Evolutionary conservation across 2,329 filamentous ascomycete genomes (phyloP).

Genomic region (Penicillium sp.): DNA sequence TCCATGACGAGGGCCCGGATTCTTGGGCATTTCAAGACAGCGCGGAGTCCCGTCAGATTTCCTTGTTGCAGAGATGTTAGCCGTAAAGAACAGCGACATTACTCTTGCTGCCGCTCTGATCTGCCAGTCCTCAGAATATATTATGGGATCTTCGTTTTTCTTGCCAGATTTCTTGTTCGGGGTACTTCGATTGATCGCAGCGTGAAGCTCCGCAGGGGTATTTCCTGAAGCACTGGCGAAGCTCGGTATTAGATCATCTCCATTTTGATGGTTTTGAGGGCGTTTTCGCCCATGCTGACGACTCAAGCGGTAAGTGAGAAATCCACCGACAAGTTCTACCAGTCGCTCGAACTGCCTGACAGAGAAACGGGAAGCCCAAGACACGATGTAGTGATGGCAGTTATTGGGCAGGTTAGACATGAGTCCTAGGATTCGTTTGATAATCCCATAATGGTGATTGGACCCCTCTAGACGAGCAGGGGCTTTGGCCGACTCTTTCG

Average conservation of each 20-base stretch:
- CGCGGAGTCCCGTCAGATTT: constrained; percentile 34
- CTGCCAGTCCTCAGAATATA: constrained; percentile 86
- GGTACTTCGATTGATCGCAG: constrained; percentile 60
- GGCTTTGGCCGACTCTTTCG: constrained; percentile 19
- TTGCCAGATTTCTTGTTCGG: constrained; percentile 55
- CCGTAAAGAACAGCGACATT: constrained; percentile 75
- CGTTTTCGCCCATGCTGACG: constrained; percentile 67
- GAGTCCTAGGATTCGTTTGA: constrained; percentile 80
- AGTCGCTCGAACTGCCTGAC: constrained; percentile 64
- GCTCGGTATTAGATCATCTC: constrained; percentile 62
- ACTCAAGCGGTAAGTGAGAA: constrained; percentile 75
- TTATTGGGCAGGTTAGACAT: constrained; percentile 71
- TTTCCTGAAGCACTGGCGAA: constrained; percentile 64
- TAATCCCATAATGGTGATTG: constrained; percentile 74
- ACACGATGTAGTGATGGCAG: constrained; percentile 72
- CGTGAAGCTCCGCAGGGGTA: constrained; percentile 68
- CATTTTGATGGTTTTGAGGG: constrained; percentile 57
- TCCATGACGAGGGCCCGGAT: constrained; percentile 51
- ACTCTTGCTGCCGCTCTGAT: constrained; percentile 75
- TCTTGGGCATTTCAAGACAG: constrained; percentile 22
- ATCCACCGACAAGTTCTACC: constrained; percentile 75
- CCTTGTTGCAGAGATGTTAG: constrained; percentile 61
- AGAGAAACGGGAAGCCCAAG: constrained; percentile 73
- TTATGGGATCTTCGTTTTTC: constrained; percentile 49
- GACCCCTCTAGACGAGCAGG: constrained; percentile 40